Evolutionary conservation across 495 filamentous ascomycete genomes (phyloP), one percentile per base, ranked within the genome.

Genomic region (Thermothielavioides terrestris): DNA sequence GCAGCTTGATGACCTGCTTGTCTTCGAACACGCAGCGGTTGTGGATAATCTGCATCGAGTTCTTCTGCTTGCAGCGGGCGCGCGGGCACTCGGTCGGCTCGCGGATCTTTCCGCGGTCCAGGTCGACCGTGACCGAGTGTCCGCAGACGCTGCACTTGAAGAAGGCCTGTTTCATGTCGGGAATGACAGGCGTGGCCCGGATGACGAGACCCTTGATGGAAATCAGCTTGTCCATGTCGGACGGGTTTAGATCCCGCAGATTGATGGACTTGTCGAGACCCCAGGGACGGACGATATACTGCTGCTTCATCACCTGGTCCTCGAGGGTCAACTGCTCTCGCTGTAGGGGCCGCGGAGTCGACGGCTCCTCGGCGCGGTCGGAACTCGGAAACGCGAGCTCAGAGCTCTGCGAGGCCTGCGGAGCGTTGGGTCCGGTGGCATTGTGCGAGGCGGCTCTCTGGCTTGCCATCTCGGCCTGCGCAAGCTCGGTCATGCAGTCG

Each of bases 1-100:
- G 92, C 26, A 99, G 76, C 68, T 97, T 97, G 74, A 99, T 95
- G 49, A 97, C 89, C 59, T 99, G 92, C 69, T 97, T 99, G 62
- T 99, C 92, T 41, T 88, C 82, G 64, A 99, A 99, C 12, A 77
- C 76, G 55, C 89, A 97, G 46, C 92, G 86, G 67, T 99, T 97
- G 74, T 99, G 92, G 11, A 96, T 75, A 52, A 99, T 89, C 61
- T 96, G 88, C 94, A 99, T 97, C 21, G 89, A 92, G 63, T 99
- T 97, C 53, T 81, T 82, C 37, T 83, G 80, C 37, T 81, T 77
- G 69, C 92, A 99, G 37, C 83, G 78, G n/a, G 77, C 72, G 17
- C 94, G 83, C 9, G 91, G 89, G 58, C 92, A 99, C 55, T 80
- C 73, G 4, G 90, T 95, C 6, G 92, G 92, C 65, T 99, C 92